Evolutionary conservation across 495 filamentous ascomycete genomes (phyloP).

Genomic region (Penicillium manginii): DNA sequence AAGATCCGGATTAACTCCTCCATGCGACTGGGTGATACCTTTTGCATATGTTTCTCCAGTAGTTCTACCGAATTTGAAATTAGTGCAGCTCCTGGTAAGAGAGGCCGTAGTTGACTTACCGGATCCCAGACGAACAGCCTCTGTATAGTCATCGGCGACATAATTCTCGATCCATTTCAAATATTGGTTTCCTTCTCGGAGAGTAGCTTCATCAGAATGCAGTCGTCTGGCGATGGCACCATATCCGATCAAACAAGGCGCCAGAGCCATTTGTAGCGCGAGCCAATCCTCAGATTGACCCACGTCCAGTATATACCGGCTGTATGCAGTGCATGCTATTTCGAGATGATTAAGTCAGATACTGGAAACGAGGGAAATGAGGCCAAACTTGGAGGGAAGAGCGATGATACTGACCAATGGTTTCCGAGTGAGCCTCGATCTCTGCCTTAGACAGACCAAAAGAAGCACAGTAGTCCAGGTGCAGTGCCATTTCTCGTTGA

Average conservation of each 20-base stretch:
- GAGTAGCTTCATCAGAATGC: slow-evolving; percentile 52
- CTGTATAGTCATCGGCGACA: slow-evolving; percentile 72
- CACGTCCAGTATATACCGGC: slow-evolving; percentile 84
- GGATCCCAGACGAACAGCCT: slow-evolving; percentile 67
- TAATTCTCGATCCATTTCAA: slow-evolving; percentile 92
- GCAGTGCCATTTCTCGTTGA: slow-evolving; percentile 76
- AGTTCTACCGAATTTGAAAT: slow-evolving; percentile 52
- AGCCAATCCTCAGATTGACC: slow-evolving; percentile 86
- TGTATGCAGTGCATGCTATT: slow-evolving; percentile 52
- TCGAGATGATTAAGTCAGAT: slow-evolving; percentile 28
- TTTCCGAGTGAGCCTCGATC: slow-evolving; percentile 74
- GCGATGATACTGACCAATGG: slow-evolving; percentile 56
- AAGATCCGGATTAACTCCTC: slow-evolving; percentile 84
- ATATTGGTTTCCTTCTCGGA: slow-evolving; percentile 75
- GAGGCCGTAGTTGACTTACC: slow-evolving; percentile 49
- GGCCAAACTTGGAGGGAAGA: background rate
- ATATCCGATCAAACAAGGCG: slow-evolving; percentile 88
- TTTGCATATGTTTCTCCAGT: slow-evolving; percentile 68
- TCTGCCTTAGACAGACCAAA: slow-evolving; percentile 80
- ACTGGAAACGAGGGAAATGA: slow-evolving; percentile 11
- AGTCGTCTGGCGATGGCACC: slow-evolving; percentile 73
- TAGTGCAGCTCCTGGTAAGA: slow-evolving; percentile 11
- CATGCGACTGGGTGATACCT: slow-evolving; percentile 72
- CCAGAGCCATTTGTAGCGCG: slow-evolving; percentile 78
- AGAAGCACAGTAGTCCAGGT: slow-evolving; percentile 75